Percentiles rank a stretch among this genome's conserved stretches.
These are phyloP conservation scores for Ceratocystis huliohia DNA, from an alignment of 2,329 filamentous ascomycete genomes.

Conservation along the genomic window DNA sequence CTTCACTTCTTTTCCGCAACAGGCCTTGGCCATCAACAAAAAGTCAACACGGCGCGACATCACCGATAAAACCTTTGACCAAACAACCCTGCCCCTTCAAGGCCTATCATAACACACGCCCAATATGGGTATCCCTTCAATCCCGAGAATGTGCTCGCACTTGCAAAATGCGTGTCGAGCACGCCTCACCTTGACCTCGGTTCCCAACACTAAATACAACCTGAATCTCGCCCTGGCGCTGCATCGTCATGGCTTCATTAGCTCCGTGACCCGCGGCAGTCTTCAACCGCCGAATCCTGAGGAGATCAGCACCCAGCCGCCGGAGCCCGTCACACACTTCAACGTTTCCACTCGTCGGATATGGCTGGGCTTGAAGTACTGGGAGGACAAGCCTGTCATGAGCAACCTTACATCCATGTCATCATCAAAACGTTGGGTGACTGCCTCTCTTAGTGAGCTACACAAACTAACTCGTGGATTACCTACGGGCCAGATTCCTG, in stretches of 20 bases:
- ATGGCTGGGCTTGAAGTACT: slow-evolving; percentile 88
- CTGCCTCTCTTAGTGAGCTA: slow-evolving; percentile 49
- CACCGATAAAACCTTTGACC: neutral
- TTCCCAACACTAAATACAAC: slow-evolving; percentile 66
- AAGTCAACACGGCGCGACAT: neutral
- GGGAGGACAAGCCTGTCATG: slow-evolving; percentile 68
- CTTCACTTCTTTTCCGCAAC: neutral
- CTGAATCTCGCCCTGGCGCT: slow-evolving; percentile 62
- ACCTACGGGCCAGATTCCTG: slow-evolving; percentile 51
- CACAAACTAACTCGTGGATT: slow-evolving; percentile 56
- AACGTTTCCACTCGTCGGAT: slow-evolving; percentile 65
- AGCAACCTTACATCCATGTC: slow-evolving; percentile 52
- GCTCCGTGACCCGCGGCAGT: slow-evolving; percentile 61
- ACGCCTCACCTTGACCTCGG: slow-evolving; percentile 71
- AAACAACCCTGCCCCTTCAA: neutral
- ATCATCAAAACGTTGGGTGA: slow-evolving; percentile 62
- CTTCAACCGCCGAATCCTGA: slow-evolving; percentile 40
- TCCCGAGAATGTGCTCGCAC: slow-evolving; percentile 76
- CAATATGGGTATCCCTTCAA: slow-evolving; percentile 43
- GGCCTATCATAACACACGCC: neutral
- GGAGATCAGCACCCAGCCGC: slow-evolving; percentile 34
- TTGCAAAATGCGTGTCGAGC: slow-evolving; percentile 78
- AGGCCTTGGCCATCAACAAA: neutral
- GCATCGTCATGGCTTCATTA: slow-evolving; percentile 71
- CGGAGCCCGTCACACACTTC: slow-evolving; percentile 48